A percentile compares a stretch with the other conserved stretches of the same genome.
phyloP scores from a whole-genome alignment of 1,284 basidiomycete species.

The Sanguinoderma infundibulare region DNA sequence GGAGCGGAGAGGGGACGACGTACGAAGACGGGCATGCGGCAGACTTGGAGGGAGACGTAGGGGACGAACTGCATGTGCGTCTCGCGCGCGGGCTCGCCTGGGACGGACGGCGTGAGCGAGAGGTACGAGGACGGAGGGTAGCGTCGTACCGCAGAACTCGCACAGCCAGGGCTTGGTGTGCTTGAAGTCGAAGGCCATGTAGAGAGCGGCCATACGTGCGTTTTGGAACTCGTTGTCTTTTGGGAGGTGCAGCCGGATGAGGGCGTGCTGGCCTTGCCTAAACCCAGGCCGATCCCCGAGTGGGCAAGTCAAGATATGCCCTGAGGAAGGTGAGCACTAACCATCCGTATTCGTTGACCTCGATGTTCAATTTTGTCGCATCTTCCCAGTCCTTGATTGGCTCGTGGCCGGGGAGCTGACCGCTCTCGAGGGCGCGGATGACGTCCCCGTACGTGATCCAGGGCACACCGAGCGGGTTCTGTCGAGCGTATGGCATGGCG shows the following conservation, averaged over 20 bases:
- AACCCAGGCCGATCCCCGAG: neutral
- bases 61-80: constrained; percentile 14
- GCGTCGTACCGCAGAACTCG: constrained; percentile 12
- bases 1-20: neutral
- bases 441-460: neutral
- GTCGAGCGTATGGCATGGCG: neutral
- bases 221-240: constrained; percentile 9
- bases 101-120: neutral
- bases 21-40: constrained; percentile 15
- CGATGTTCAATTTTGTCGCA: constrained; percentile 10
- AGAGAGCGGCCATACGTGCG: constrained; percentile 6
- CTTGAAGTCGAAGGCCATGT: constrained; percentile 15
- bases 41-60: constrained; percentile 9
- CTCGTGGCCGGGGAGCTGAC: constrained; percentile 8
- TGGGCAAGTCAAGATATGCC: neutral
- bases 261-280: constrained; percentile 12
- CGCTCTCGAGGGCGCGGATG: constrained; percentile 2
- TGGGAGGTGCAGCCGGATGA: constrained; percentile 16
- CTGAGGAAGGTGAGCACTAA: neutral
- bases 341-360: constrained; percentile 14
- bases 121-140: neutral
- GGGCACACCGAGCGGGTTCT: neutral
- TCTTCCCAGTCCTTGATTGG: constrained; percentile 16
- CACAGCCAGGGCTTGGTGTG: constrained; percentile 18
- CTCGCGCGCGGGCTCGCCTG: constrained; percentile 12